Percentiles rank a stretch among this genome's conserved stretches.
These are phyloP conservation scores for Trametes versicolor DNA, from an alignment of 1,284 basidiomycete genomes.

Conservation along the genomic window DNA sequence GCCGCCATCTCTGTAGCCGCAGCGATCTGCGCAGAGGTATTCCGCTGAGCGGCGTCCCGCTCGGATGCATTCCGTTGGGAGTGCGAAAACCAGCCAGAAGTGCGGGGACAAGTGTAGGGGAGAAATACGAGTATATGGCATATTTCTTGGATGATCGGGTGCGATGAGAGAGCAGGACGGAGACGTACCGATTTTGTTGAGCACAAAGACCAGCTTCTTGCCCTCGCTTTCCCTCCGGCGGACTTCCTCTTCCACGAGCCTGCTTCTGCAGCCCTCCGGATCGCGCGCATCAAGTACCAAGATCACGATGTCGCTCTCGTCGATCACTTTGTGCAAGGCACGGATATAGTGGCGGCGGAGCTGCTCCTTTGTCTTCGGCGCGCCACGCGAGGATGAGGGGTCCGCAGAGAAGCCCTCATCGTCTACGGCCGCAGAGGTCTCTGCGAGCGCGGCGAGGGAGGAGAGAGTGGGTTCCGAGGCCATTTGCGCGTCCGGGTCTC, in stretches of 20 bases:
- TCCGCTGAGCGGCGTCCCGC: too few species aligned
- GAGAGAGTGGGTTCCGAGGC: constrained; percentile 76
- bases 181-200: constrained; percentile 91
- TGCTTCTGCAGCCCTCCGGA: constrained; percentile 89
- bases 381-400: constrained; percentile 39
- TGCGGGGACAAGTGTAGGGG: not conserved
- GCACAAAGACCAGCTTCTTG: constrained; percentile 88
- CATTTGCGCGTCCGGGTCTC: constrained; percentile 72
- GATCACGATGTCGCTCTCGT: constrained; percentile 92
- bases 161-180: not conserved
- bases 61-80: too few species aligned
- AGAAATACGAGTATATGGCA: not conserved
- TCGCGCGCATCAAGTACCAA: constrained; percentile 91
- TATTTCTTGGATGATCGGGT: too few species aligned
- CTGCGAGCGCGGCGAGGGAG: constrained; percentile 60
- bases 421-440: constrained; percentile 42
- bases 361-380: constrained; percentile 70
- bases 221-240: constrained; percentile 84
- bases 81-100: too few species aligned
- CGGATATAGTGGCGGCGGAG: constrained; percentile 76
- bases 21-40: too few species aligned
- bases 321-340: constrained; percentile 90
- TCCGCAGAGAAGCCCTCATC: constrained; percentile 38
- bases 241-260: constrained; percentile 92
- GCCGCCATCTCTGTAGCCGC: too few species aligned